A percentile compares a stretch with the other conserved stretches of the same genome.
Evolutionary conservation across 805 yeast species (phyloP).

Genomic region (Candida nemodendra): DNA sequence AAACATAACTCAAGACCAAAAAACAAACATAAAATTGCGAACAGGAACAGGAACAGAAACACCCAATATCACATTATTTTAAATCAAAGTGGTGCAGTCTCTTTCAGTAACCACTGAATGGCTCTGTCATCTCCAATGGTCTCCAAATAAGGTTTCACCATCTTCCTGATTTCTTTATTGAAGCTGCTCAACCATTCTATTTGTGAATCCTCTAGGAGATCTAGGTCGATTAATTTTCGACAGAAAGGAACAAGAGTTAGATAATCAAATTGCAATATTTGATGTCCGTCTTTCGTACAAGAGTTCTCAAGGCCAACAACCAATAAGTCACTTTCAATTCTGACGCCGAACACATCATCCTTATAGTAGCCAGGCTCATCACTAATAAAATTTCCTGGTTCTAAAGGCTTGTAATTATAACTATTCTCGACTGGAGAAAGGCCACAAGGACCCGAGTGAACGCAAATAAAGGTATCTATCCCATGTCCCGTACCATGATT

Average conservation of each 20-base stretch:
- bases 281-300: slow-evolving; percentile 50
- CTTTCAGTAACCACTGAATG: slow-evolving; percentile 67
- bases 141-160: slow-evolving; percentile 48
- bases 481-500: slow-evolving; percentile 98
- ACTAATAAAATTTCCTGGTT: slow-evolving; percentile 72
- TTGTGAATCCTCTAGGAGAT: slow-evolving; percentile 60
- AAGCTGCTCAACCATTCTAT: slow-evolving; percentile 65
- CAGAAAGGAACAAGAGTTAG: slow-evolving; percentile 86
- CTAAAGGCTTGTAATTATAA: slow-evolving; percentile 47
- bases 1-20: too few relatives aligned
- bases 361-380: slow-evolving; percentile 95
- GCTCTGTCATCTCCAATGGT: slow-evolving; percentile 58
- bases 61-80: background rate
- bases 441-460: slow-evolving; percentile 93
- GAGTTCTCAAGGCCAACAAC: slow-evolving; percentile 44
- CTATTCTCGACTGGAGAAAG: slow-evolving; percentile 46
- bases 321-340: slow-evolving; percentile 83
- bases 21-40: too few relatives aligned
- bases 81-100: slow-evolving; percentile 43
- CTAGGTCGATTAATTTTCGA: slow-evolving; percentile 62
- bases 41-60: too few relatives aligned
- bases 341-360: slow-evolving; percentile 85
- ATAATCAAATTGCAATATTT: slow-evolving; percentile 73
- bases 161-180: slow-evolving; percentile 56
- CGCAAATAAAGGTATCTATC: slow-evolving; percentile 86